Percentiles rank a stretch among this genome's conserved stretches.
These are phyloP conservation scores for Mycena alexandri DNA, from an alignment of 768 basidiomycete species.

Conservation along the genomic window DNA sequence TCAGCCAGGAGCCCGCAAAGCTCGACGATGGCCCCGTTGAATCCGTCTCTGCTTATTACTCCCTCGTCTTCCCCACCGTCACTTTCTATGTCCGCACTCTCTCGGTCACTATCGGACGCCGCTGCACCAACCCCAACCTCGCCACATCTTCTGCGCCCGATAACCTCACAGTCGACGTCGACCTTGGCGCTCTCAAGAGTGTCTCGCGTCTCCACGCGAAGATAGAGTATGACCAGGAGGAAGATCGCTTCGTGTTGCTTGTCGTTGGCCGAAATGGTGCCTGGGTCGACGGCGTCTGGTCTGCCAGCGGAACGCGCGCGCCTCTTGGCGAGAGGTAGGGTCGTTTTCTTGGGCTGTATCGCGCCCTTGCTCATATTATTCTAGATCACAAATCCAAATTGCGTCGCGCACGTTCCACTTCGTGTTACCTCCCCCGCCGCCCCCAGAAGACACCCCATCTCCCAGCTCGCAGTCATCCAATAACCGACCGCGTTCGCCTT, in stretches of 20 bases:
- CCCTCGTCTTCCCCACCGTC: slow-evolving; percentile 93
- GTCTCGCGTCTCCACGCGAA: slow-evolving; percentile 97
- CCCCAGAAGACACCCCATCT: slow-evolving; percentile 84
- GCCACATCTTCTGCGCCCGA: slow-evolving; percentile 72
- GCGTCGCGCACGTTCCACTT: slow-evolving; percentile 98
- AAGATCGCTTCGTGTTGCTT: slow-evolving; percentile 88
- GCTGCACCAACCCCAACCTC: slow-evolving; percentile 69
- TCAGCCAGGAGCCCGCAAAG: slow-evolving; percentile 13
- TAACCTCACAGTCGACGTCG: slow-evolving; percentile 78
- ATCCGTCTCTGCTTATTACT: slow-evolving; percentile 94
- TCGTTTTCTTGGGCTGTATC: slow-evolving; percentile 14
- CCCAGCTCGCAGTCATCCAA: slow-evolving; percentile 82
- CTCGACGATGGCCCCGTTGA: slow-evolving; percentile 46
- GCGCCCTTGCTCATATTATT: slow-evolving; percentile 31
- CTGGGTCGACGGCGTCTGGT: slow-evolving; percentile 98
- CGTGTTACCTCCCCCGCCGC: slow-evolving; percentile 89
- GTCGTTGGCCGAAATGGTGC: slow-evolving; percentile 98
- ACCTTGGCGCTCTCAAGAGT: slow-evolving; percentile 96
- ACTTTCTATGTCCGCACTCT: slow-evolving; percentile 98
- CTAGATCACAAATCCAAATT: slow-evolving; percentile 95
- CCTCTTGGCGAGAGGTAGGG: slow-evolving; percentile 84
- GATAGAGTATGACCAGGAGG: slow-evolving; percentile 94
- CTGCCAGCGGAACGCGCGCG: slow-evolving; percentile 88
- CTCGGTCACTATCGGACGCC: slow-evolving; percentile 92
- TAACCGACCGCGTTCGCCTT: slow-evolving; percentile 80